Evolutionary conservation across 768 basidiomycete genomes (phyloP), one percentile per base, ranked within the genome.

Genomic region (Mycena albidolilacea): DNA sequence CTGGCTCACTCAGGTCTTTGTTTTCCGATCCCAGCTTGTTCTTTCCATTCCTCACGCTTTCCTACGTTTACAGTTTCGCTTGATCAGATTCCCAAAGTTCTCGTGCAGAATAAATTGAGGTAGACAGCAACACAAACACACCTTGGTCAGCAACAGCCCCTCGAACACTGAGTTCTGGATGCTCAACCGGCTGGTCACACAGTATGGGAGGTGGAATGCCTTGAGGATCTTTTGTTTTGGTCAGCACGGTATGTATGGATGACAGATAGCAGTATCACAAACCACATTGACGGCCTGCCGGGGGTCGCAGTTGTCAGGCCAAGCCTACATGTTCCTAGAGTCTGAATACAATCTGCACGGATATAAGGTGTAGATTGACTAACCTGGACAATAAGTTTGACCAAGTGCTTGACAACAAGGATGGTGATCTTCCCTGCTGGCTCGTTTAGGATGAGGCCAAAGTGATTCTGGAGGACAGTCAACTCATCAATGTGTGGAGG

Each of bases 401-500:
- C 91, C 14, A 84, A 81, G 78, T 94, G 81, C 75, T 89, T 87
- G 15, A 93, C 92, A 14, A 95, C 87, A 37, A 92, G 80, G 77
- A 89, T 86, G 9, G 92, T 92, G 62, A 93, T 89, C 78, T 92
- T 91, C 5, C 93, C 92, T 11, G 93, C 92, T 0, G 93, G 92
- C 77, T 93, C 91, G 78, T 93, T 94, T 64, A 93, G 83, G 65
- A 93, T 90, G 54, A 92, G 86, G 6, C 84, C 88, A 77, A 94
- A 93, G 80, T 93, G 92, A 78, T 93, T 92, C 90, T 92, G 70
- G 4, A 70, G 59, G 38, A 57, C 8, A 10, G 44, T 54, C 69
- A 64, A 69, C 48, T 46, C 65, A 64, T 11, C n/a, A 19, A 57
- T 64, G 50, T 11, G 17, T 19, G 54, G 41, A 23, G 63, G 9